Conservation (phyloP, 2,329 filamentous ascomycete genomes). For the Diatrype stigma region DNA sequence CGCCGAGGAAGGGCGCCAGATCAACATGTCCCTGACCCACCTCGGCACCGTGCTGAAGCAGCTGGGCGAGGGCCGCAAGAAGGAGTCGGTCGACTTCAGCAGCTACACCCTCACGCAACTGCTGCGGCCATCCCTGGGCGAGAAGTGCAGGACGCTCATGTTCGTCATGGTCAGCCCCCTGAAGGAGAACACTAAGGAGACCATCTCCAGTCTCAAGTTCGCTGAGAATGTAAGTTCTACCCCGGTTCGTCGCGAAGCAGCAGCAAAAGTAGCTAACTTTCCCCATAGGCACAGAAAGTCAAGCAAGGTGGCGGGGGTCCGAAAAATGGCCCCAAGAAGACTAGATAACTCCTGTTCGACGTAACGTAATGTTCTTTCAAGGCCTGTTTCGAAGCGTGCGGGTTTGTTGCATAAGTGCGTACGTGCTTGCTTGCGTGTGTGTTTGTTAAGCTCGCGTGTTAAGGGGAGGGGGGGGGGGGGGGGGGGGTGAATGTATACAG, state of each 20-base stretch:
- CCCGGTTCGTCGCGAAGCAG: not conserved
- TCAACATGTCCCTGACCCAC: conserved; percentile 91
- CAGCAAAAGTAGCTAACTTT: not conserved
- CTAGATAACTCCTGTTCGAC: not conserved
- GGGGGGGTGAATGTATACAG: not conserved
- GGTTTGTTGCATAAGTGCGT: not conserved
- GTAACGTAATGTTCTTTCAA: not conserved
- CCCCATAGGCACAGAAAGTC: not conserved
- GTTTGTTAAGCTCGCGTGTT: not conserved
- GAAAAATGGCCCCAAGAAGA: not conserved
- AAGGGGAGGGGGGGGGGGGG: not conserved
- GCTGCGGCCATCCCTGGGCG: conserved; percentile 88
- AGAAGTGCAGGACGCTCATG: conserved; percentile 97
- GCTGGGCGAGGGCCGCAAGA: conserved; percentile 69
- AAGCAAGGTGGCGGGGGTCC: not conserved
- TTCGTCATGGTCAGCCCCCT: conserved; percentile 97
- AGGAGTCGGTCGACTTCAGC: conserved; percentile 82
- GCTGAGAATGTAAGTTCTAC: conserved; percentile 78
- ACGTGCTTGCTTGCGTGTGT: not conserved
- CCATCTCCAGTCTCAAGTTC: conserved; percentile 90
- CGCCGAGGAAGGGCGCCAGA: conserved; percentile 91
- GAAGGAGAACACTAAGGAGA: conserved; percentile 87
- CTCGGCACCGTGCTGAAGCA: conserved; percentile 93
- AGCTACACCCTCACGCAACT: conserved; percentile 97
- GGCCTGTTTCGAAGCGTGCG: not conserved